Base-by-base conservation (phyloP, 2,329 filamentous ascomycete species). In the Esteya vermicola region DNA sequence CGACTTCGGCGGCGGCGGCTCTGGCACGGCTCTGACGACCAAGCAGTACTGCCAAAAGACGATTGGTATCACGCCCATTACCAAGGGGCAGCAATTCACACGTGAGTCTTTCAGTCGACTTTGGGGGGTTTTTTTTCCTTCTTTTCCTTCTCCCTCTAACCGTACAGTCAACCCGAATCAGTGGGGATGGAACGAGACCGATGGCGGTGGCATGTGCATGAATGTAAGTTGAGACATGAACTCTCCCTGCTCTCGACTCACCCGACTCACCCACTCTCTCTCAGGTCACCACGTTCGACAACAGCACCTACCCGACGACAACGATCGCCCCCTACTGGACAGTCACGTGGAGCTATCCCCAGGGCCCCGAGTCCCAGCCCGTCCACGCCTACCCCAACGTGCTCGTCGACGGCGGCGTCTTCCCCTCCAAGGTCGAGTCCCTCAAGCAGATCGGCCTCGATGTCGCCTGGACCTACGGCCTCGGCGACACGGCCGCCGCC, bases 331-430 rank as follows among this genome's bases (percentile, higher is more conserved):
- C 70, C 20, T 51, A 55, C 31, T 73, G 65, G 55, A 65, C 60
- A 12, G 60, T 68, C n/a, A 70, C 67, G 30, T 74, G 70, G 70
- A 50, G 65, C 46, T 74, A 65, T 44, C 55, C 61, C 9, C 56
- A 49, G n/a, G 62, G 58, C 22, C 54, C 59, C 4, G 48, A 50
- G 38, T 58, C 50, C 18, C 56, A 62, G 21, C 67, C 67, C 19
- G 69, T 72, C 44, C 69, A 72, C 47, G 70, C 68, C 13, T 74
- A 63, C 50, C 62, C 70, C 47, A 74, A 74, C 52, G 60, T 70
- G 50, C 62, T 63, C 49, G 49, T 72, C 32, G 62, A 67, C 32
- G 48, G 54, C 20, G 48, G 54, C 19, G 52, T 60, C 16, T 58
- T 74, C 19, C 70, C 70, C 0, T 49, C 60, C 14, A 45, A 52